Evolutionary conservation across 139 green algal species (phyloP).

Genomic region (Chlorella vulgaris): DNA sequence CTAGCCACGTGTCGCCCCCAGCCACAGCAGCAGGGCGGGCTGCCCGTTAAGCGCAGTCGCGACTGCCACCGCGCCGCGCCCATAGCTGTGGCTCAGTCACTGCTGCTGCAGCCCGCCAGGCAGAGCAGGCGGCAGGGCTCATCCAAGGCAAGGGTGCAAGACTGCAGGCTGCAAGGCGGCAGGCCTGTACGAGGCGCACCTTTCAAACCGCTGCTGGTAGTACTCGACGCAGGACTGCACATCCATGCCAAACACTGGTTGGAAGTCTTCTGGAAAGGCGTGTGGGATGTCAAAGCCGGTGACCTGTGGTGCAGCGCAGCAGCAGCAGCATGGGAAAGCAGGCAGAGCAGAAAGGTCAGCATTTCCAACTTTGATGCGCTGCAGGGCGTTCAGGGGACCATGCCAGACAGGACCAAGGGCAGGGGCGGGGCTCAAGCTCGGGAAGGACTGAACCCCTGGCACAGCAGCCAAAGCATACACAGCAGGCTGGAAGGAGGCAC

Average conservation of each 20-base stretch:
- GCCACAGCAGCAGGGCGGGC: too few relatives aligned
- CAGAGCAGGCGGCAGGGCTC: background rate
- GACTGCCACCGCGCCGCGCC: too few relatives aligned
- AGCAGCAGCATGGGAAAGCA: background rate
- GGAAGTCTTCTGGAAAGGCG: constrained; percentile 69
- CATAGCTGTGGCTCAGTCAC: background rate
- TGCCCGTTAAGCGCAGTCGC: too few relatives aligned
- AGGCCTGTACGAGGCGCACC: background rate
- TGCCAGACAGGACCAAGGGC: too few relatives aligned
- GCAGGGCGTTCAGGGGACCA: too few relatives aligned
- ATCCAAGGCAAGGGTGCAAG: background rate
- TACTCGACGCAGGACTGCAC: constrained; percentile 67
- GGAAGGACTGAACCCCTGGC: too few relatives aligned
- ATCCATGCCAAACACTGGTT: constrained; percentile 83
- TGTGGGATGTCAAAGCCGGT: constrained; percentile 80
- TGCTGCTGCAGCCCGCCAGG: background rate
- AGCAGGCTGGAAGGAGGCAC: constrained; percentile 8
- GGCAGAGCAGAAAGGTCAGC: background rate
- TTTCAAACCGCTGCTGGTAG: constrained; percentile 52
- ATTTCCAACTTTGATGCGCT: too few relatives aligned
- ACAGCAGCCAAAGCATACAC: background rate
- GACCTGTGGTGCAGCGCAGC: constrained; percentile 48
- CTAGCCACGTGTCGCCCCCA: too few relatives aligned
- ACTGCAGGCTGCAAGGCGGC: too few relatives aligned
- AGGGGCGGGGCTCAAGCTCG: too few relatives aligned